Conservation (phyloP, 768 basidiomycete species). For the Lepiota brunneoincarnata region DNA sequence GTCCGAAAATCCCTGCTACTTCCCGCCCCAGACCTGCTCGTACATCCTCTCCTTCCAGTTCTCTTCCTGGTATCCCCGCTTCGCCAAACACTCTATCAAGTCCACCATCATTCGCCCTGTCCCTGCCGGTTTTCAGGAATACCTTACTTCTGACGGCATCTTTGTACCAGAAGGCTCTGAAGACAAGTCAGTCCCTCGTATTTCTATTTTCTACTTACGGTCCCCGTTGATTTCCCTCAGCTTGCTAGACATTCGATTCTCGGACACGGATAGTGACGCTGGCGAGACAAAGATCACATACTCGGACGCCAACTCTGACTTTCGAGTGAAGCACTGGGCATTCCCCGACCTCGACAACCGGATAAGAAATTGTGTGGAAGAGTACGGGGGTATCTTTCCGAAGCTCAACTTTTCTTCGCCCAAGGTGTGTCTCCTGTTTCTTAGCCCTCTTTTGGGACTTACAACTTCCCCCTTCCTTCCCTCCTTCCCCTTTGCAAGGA, state of each 20-base stretch:
- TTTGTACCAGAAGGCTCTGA: constrained; percentile 82
- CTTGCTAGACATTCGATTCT: constrained; percentile 50
- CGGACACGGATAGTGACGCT: constrained; percentile 48
- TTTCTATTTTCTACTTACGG: not conserved
- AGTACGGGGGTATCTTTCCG: constrained; percentile 86
- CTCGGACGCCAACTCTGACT: constrained; percentile 37
- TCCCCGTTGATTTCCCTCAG: constrained; percentile 28
- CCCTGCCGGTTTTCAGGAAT: constrained; percentile 57
- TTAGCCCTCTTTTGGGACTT: not conserved
- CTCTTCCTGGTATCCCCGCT: constrained; percentile 81
- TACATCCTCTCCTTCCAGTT: constrained; percentile 76
- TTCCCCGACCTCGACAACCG: constrained; percentile 81
- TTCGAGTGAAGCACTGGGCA: constrained; percentile 12
- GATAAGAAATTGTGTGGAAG: constrained; percentile 62
- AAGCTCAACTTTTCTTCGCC: constrained; percentile 98
- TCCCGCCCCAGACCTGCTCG: constrained; percentile 48
- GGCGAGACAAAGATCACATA: constrained; percentile 28
- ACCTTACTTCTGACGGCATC: constrained; percentile 83
- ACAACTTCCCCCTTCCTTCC: not conserved
- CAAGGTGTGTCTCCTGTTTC: constrained; percentile 59
- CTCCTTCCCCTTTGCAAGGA: constrained; percentile 48
- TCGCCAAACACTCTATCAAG: constrained; percentile 61
- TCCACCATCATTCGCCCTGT: constrained; percentile 76
- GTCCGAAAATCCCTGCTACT: constrained; percentile 27
- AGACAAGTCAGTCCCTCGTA: constrained; percentile 52